A percentile compares a stretch with the other conserved stretches of the same genome.
These are phyloP conservation scores for Colletotrichum melonis DNA, from an alignment of 2,329 filamentous ascomycete species.

Conservation along the genomic window DNA sequence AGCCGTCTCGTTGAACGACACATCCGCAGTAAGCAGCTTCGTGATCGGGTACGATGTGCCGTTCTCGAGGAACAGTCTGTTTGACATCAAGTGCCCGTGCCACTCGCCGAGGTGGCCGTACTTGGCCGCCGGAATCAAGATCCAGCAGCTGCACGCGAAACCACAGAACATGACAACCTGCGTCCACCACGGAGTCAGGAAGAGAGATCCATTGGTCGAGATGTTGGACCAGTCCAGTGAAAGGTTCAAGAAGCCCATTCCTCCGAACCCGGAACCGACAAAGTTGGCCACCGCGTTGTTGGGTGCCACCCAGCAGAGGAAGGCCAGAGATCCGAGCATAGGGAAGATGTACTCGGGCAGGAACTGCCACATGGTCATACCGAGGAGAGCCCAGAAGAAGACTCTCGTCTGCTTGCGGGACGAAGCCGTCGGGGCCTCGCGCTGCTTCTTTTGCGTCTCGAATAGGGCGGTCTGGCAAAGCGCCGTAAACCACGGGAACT, in stretches of 20 bases:
- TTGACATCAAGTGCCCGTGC: conserved; percentile 68
- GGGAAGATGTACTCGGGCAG: conserved; percentile 29
- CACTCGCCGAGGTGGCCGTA: conserved; percentile 62
- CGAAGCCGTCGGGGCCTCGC: conserved; percentile 58
- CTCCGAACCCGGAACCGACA: conserved; percentile 68
- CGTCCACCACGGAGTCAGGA: conserved; percentile 61
- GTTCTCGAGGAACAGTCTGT: conserved; percentile 61
- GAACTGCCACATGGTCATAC: conserved; percentile 51
- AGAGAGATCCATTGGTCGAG: conserved; percentile 56
- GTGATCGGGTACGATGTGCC: conserved; percentile 58
- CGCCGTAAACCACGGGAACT: conserved; percentile 45
- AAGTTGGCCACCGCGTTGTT: conserved; percentile 69
- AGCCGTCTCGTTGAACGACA: conserved; percentile 67
- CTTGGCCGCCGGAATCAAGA: conserved; percentile 68
- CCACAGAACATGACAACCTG: conserved; percentile 66
- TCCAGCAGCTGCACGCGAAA: conserved; percentile 67
- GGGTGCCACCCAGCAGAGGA: conserved; percentile 70
- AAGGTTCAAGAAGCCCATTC: conserved; percentile 68
- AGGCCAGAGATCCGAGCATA: conserved; percentile 51
- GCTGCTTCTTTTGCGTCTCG: conserved; percentile 65
- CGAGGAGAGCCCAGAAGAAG: conserved; percentile 65
- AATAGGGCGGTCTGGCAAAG: conserved; percentile 68
- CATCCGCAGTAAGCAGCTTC: conserved; percentile 51
- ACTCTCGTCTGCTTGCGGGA: conserved; percentile 66
- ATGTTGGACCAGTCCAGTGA: conserved; percentile 66